Conservation (phyloP, 352 stramenopile genomes). For the Globisporangium sylvaticum region DNA sequence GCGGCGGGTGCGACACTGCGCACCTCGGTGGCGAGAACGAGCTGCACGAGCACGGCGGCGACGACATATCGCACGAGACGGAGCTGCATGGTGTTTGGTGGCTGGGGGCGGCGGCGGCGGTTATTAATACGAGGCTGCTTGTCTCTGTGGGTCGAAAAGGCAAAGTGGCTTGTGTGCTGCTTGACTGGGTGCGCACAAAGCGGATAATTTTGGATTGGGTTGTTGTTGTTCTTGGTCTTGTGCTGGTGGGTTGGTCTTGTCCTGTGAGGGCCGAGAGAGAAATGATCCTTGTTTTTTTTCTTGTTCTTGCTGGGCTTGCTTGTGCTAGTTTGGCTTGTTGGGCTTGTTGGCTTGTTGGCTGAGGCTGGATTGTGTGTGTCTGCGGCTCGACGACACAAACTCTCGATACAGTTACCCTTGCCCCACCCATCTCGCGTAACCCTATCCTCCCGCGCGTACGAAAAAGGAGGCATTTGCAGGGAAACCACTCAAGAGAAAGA, state of each 20-base stretch:
- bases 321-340: neutral
- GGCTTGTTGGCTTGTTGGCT: neutral
- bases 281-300: neutral
- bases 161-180: neutral
- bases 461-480: neutral
- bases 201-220: conserved; percentile 19
- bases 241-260: no score
- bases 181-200: conserved; percentile 1
- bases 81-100: conserved; percentile 15
- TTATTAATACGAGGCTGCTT: conserved; percentile 11
- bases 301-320: neutral
- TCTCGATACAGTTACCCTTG: neutral
- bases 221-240: neutral
- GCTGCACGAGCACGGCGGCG: conserved; percentile 13
- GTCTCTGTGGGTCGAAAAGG: neutral
- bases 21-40: conserved; percentile 3
- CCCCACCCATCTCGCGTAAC: neutral
- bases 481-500: neutral
- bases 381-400: conserved; percentile 10
- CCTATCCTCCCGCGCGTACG: neutral
- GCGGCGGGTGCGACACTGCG: conserved; percentile 5
- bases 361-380: neutral
- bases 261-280: neutral
- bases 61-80: conserved; percentile 22
- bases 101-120: neutral